Evolutionary conservation across 495 filamentous ascomycete species (phyloP).

Genomic region (Hyaloscypha variabilis): DNA sequence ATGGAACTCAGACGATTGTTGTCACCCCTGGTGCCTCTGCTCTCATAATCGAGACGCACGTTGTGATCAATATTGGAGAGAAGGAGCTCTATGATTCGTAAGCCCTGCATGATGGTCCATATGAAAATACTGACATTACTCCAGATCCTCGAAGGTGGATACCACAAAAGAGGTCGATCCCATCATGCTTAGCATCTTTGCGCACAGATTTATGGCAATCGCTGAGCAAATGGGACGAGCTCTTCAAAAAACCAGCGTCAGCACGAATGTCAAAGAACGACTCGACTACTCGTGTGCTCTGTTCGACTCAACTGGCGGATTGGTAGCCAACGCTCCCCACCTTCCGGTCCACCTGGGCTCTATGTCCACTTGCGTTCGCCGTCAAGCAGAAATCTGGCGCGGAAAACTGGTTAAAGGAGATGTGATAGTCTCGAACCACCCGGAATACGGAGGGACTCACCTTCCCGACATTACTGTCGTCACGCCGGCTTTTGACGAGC

Average conservation of each 20-base stretch:
- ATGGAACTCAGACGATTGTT: slow-evolving; percentile 95
- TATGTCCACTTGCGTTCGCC: slow-evolving; percentile 93
- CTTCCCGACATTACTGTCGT: slow-evolving; percentile 93
- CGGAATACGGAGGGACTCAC: slow-evolving; percentile 81
- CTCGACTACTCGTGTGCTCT: slow-evolving; percentile 96
- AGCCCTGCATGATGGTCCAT: slow-evolving; percentile 11
- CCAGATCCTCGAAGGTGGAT: slow-evolving; percentile 30
- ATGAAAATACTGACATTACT: neutral
- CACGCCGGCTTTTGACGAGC: slow-evolving; percentile 81
- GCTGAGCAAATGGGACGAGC: slow-evolving; percentile 98
- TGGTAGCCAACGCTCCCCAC: slow-evolving; percentile 96
- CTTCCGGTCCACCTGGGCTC: slow-evolving; percentile 88
- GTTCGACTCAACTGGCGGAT: slow-evolving; percentile 85
- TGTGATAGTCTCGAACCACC: slow-evolving; percentile 94
- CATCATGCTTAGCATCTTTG: slow-evolving; percentile 94
- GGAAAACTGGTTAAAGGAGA: slow-evolving; percentile 89
- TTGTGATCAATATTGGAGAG: slow-evolving; percentile 71
- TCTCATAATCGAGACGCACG: slow-evolving; percentile 72
- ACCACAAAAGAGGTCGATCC: slow-evolving; percentile 67
- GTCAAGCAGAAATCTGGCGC: slow-evolving; percentile 91
- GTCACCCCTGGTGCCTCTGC: slow-evolving; percentile 79
- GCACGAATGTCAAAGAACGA: slow-evolving; percentile 97
- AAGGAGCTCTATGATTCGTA: slow-evolving; percentile 54
- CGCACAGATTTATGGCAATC: slow-evolving; percentile 98
- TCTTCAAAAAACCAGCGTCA: slow-evolving; percentile 95